Evolutionary conservation across 2,329 filamentous ascomycete species (phyloP), one percentile per base, ranked within the genome.

Genomic region (Diaporthe humulicola): DNA sequence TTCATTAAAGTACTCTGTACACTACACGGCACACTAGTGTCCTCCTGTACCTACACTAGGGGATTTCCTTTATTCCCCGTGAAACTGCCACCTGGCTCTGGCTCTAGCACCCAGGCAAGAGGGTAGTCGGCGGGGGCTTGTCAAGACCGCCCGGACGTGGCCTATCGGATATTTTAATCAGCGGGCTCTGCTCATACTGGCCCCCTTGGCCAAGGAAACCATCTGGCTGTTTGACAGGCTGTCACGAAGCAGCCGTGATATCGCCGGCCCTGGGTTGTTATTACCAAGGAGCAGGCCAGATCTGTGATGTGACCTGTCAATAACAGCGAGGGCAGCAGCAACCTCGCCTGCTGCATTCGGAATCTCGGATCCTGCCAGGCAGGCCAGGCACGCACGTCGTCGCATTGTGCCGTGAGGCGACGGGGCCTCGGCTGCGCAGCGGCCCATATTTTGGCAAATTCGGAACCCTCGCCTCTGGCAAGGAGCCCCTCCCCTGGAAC

Each of bases 291-390:
- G n/a, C 70, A 67, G 61, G 30, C 30, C 30, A 52, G 64, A 67
- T 67, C 45, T 52, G 33, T 25, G 22, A 52, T 40, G 52, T 67
- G 64, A 67, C 64, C 64, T 52, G 45, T 67, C 70, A 64, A 33
- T 17, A 12, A n/a, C 38, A 38, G 22, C 10, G 30, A 42, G 40
- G 64, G 70, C 70, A 72, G 54, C 57, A 72, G 70, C 70, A 72
- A 64, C 57, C n/a, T 64, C 56, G 57, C 70, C 54, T 72, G 45
- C 33, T 52, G 22, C 45, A 8, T 67, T 67, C 22, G 64, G 64
- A 36, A 17, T 45, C 33, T 64, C n/a, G n/a, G n/a, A n/a, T n/a
- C n/a, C n/a, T n/a, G n/a, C n/a, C n/a, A n/a, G n/a, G n/a, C n/a
- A n/a, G n/a, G 17, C 69, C 69, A 71, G 69, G 25, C 50, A 17